phyloP scores from a whole-genome alignment of 2,329 filamentous ascomycete species.

The Dothideomycetes sp. region DNA sequence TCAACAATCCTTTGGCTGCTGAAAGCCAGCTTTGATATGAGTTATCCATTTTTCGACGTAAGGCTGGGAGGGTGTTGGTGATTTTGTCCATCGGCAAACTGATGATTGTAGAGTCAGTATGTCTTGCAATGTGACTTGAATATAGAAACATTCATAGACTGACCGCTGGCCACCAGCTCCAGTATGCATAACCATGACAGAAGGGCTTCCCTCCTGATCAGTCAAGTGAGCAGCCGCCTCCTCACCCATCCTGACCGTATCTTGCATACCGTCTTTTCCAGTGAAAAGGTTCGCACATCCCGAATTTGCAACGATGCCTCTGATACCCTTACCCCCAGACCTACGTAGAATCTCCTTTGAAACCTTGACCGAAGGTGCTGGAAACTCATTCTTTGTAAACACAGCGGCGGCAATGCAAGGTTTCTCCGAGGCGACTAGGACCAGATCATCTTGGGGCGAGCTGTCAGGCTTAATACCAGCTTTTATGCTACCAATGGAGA shows the following conservation, averaged over 20 bases:
- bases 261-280: background rate
- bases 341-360: background rate
- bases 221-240: background rate
- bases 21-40: background rate
- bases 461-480: background rate
- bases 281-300: background rate
- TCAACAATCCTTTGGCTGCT: background rate
- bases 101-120: background rate
- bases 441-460: background rate
- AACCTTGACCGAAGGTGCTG: background rate
- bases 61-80: background rate
- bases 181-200: background rate
- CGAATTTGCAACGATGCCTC: background rate
- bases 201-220: background rate
- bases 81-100: background rate
- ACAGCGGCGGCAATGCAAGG: background rate
- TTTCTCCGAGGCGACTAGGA: background rate
- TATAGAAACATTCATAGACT: background rate
- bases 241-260: background rate
- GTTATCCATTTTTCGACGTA: background rate
- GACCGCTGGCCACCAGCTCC: background rate
- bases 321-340: background rate
- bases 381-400: background rate
- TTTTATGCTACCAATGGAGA: background rate
- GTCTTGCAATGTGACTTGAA: background rate